Base-by-base conservation (phyloP, 352 stramenopile species). In the Pythium chondricola region DNA sequence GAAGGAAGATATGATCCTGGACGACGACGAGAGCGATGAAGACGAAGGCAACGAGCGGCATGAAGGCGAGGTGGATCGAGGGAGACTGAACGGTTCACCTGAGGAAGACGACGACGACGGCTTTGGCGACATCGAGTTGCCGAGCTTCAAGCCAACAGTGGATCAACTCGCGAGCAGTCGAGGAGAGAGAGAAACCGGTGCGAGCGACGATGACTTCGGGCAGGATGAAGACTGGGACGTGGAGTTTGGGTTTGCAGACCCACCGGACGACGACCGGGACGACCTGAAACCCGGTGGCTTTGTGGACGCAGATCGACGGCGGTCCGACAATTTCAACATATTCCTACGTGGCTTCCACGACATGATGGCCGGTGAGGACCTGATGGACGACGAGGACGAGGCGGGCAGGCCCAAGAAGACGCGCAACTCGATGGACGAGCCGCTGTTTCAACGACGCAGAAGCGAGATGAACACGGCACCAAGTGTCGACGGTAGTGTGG, bases 191-290 rank as follows among this genome's bases (percentile, higher is more conserved):
- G 63, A 9, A 54, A 67, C n/a, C n/a, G n/a, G n/a, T n/a, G n/a
- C n/a, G n/a, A n/a, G n/a, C 13, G 61, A 71, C 4, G 69, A 74
- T 4, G 70, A 82, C 20, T n/a, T n/a, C n/a, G n/a, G n/a, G n/a
- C n/a, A n/a, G n/a, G n/a, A n/a, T n/a, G 70, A 82, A 41, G 74
- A 91, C 53, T 91, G 80, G 80, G 80, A 91, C 51, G 73, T 71
- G 25, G 77, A 91, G 65, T 88, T 91, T 53, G 79, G 79, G 29
- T 87, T 91, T 39, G 68, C 61, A 0, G 63, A 74, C 2, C 25
- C 41, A 3, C 53, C 49, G 4, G 61, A 71, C 7, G 64, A 85
- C 36, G 72, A 88, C 16, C 56, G 63, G 17, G 49, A 65, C 6
- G 67, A 85, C 35, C 54, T 54, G 0, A 58, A 50, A 22, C 47